Evolutionary conservation across 805 yeast genomes (phyloP).

Genomic region (Ogataea angusta): DNA sequence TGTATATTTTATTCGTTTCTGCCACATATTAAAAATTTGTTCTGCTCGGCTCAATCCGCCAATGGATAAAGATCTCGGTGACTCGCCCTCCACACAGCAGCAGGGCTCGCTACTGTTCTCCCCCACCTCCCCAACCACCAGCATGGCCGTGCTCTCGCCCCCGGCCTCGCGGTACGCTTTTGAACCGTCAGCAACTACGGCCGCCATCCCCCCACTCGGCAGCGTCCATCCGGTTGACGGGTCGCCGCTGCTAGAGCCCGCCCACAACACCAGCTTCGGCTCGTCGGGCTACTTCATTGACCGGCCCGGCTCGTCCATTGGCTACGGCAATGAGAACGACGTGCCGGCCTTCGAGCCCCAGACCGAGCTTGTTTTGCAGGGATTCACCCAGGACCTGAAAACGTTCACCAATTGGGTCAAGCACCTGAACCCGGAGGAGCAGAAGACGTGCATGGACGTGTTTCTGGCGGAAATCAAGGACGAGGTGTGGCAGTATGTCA

Average conservation of each 20-base stretch:
- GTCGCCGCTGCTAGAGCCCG: slow-evolving; percentile 20
- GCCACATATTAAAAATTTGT: slow-evolving; percentile 11
- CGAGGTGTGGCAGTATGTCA: slow-evolving; percentile 44
- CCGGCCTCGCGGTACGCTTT: slow-evolving; percentile 38
- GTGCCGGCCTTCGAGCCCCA: slow-evolving; percentile 33
- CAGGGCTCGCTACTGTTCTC: slow-evolving; percentile 18
- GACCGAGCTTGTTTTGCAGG: slow-evolving; percentile 27
- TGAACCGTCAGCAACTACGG: slow-evolving; percentile 24
- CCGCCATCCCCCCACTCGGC: slow-evolving; percentile 26
- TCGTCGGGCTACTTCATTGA: slow-evolving; percentile 14
- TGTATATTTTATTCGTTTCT: slow-evolving; percentile 4
- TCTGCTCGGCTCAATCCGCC: slow-evolving; percentile 6
- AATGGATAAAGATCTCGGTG: slow-evolving; percentile 17
- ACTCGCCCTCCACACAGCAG: slow-evolving; percentile 17
- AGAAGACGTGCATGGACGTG: slow-evolving; percentile 44
- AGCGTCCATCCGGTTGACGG: slow-evolving; percentile 12
- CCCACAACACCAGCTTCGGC: slow-evolving; percentile 8
- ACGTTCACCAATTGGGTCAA: slow-evolving; percentile 46
- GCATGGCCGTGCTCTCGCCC: slow-evolving; percentile 41
- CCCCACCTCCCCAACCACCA: slow-evolving; percentile 24
- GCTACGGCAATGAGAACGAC: slow-evolving; percentile 23
- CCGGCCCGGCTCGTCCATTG: slow-evolving; percentile 17
- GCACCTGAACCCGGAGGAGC: slow-evolving; percentile 45
- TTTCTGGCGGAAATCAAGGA: slow-evolving; percentile 43
- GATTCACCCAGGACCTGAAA: slow-evolving; percentile 43